Evolutionary conservation across 1,284 basidiomycete genomes (phyloP).

Genomic region (Malassezia obtusa): DNA sequence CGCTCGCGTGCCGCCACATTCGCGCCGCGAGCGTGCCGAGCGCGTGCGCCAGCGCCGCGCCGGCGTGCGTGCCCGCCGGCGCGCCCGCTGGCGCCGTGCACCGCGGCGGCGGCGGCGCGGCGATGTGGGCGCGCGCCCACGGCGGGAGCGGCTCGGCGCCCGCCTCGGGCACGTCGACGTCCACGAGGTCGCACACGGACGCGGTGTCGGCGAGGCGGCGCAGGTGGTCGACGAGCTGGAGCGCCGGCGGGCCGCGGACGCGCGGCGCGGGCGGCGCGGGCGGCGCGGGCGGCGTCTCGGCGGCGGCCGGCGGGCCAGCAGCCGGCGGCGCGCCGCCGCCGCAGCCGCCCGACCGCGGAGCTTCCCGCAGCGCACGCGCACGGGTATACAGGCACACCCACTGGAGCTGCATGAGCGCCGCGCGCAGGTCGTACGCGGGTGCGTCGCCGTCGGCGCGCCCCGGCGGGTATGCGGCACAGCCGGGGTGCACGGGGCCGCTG

Average conservation of each 20-base stretch:
- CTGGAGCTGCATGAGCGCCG: slow-evolving; percentile 12
- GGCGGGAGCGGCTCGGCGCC: background rate
- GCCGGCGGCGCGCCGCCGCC: background rate
- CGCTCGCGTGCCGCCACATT: background rate
- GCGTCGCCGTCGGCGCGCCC: background rate
- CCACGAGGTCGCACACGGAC: background rate
- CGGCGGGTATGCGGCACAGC: background rate
- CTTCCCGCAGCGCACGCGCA: background rate
- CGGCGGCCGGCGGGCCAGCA: too few relatives aligned
- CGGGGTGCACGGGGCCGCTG: slow-evolving; percentile 7
- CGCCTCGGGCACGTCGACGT: background rate
- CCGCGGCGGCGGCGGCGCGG: background rate
- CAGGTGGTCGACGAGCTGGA: background rate
- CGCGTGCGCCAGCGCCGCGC: background rate
- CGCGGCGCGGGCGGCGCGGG: background rate
- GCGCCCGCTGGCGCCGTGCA: background rate
- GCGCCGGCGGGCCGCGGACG: background rate
- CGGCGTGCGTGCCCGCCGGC: background rate
- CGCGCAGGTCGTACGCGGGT: slow-evolving; percentile 11
- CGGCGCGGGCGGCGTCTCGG: background rate
- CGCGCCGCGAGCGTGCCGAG: background rate
- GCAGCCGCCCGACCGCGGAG: too few relatives aligned
- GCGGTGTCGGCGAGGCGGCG: background rate
- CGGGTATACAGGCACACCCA: slow-evolving; percentile 12
- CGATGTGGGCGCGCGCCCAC: slow-evolving; percentile 5